Evolutionary conservation across 2,329 filamentous ascomycete genomes (phyloP).

Genomic region (Chrysosporium queenslandicum): DNA sequence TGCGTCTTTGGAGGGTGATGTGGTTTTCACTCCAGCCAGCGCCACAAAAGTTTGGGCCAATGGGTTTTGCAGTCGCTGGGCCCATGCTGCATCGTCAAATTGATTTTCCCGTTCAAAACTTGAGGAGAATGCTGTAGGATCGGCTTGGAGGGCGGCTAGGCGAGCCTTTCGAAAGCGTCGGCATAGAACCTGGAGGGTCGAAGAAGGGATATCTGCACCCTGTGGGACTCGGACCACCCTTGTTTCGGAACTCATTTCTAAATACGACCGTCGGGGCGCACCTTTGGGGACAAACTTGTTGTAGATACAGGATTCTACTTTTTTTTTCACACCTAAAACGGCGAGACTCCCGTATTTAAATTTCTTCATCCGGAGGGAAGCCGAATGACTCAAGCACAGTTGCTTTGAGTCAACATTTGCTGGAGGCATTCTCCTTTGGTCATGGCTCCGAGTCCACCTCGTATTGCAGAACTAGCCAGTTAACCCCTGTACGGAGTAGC

Average conservation of each 20-base stretch:
- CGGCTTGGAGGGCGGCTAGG: constrained; percentile 22
- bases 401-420: background rate
- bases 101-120: constrained; percentile 24
- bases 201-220: constrained; percentile 3
- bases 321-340: too few species aligned
- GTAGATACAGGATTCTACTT: too few species aligned
- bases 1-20: background rate
- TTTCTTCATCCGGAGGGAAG: background rate
- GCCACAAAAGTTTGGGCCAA: constrained; percentile 23
- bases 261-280: too few species aligned
- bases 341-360: background rate
- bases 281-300: too few species aligned
- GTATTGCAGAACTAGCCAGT: background rate
- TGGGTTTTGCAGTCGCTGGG: constrained; percentile 23
- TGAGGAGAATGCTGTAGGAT: constrained; percentile 25
- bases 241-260: background rate
- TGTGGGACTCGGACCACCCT: constrained; percentile 13
- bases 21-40: constrained; percentile 10
- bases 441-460: background rate
- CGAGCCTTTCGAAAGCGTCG: constrained; percentile 21
- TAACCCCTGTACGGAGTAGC: background rate
- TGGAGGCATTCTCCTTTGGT: background rate
- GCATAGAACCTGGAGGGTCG: constrained; percentile 8
- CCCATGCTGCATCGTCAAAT: constrained; percentile 22
- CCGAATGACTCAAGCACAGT: background rate